Percentiles rank a stretch among this genome's conserved stretches.
These are phyloP conservation scores for Geosmithia flava DNA, from an alignment of 2,329 filamentous ascomycete genomes.

Conservation along the genomic window DNA sequence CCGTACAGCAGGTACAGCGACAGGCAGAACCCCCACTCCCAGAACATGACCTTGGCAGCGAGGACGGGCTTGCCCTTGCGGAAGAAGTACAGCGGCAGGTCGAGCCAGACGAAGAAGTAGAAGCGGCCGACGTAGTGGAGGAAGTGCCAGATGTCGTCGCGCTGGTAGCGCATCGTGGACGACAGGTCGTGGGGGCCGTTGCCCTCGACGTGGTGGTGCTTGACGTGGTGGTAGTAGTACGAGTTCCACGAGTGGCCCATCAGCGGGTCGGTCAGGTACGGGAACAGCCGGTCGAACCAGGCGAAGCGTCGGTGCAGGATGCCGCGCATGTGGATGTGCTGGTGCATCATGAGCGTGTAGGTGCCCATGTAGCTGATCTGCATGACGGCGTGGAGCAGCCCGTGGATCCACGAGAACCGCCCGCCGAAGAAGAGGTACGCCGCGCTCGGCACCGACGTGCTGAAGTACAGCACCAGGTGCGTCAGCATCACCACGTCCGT, in stretches of 20 bases:
- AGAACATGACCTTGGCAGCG: conserved; percentile 44
- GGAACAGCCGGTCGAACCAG: conserved; percentile 52
- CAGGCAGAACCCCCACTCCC: conserved; percentile 44
- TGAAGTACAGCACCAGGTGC: conserved; percentile 60
- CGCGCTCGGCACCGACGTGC: conserved; percentile 58
- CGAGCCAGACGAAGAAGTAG: conserved; percentile 61
- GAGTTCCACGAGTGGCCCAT: conserved; percentile 80
- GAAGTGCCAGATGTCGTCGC: conserved; percentile 55
- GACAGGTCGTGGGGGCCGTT: conserved; percentile 69
- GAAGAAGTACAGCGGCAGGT: conserved; percentile 63
- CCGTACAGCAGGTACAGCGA: conserved; percentile 22
- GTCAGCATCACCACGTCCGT: conserved; percentile 71
- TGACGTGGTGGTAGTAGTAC: conserved; percentile 78
- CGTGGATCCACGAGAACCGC: conserved; percentile 54
- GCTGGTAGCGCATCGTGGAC: conserved; percentile 64
- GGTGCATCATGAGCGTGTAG: conserved; percentile 74
- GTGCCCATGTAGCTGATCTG: conserved; percentile 57
- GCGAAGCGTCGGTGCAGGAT: conserved; percentile 43
- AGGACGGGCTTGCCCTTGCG: conserved; percentile 43
- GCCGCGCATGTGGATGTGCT: conserved; percentile 70
- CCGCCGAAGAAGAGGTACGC: conserved; percentile 44
- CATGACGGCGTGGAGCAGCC: conserved; percentile 50
- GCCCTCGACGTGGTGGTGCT: conserved; percentile 68
- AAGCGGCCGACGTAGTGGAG: conserved; percentile 63
- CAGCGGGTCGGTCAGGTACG: conserved; percentile 62